These are phyloP conservation scores for Lanmaoa pseudosensibilis DNA, from an alignment of 768 basidiomycete genomes.

Conservation along the genomic window DNA sequence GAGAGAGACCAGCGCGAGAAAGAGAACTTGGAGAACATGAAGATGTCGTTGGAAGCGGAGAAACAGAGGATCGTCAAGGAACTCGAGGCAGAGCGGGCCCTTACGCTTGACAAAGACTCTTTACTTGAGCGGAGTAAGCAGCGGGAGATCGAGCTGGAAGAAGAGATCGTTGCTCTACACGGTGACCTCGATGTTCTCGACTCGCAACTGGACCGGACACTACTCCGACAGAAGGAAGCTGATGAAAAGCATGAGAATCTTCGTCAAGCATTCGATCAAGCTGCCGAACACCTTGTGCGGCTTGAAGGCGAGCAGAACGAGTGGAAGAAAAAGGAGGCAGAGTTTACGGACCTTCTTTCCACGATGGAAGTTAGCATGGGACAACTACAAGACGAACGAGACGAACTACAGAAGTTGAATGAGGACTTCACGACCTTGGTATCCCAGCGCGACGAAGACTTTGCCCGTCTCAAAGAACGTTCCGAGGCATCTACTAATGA, in stretches of 20 bases:
- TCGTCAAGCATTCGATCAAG: slow-evolving; percentile 74
- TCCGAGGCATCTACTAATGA: slow-evolving; percentile 64
- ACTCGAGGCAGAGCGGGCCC: slow-evolving; percentile 76
- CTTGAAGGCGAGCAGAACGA: slow-evolving; percentile 75
- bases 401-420: slow-evolving; percentile 60
- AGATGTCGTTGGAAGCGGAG: slow-evolving; percentile 80
- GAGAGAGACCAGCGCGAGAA: slow-evolving; percentile 84
- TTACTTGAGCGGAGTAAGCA: slow-evolving; percentile 81
- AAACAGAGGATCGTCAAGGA: slow-evolving; percentile 81
- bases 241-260: slow-evolving; percentile 77
- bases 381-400: slow-evolving; percentile 54
- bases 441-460: slow-evolving; percentile 77
- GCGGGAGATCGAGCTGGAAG: slow-evolving; percentile 82
- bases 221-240: slow-evolving; percentile 73
- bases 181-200: slow-evolving; percentile 82
- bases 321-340: slow-evolving; percentile 63
- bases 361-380: slow-evolving; percentile 61
- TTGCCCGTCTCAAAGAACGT: slow-evolving; percentile 70
- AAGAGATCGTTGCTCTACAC: slow-evolving; percentile 79
- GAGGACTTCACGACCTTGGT: slow-evolving; percentile 72
- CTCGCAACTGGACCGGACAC: slow-evolving; percentile 78
- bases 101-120: slow-evolving; percentile 80
- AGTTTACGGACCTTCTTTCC: slow-evolving; percentile 57
- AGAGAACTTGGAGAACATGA: slow-evolving; percentile 73
- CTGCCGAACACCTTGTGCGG: slow-evolving; percentile 81